These are phyloP conservation scores for Platismatia glauca DNA, from an alignment of 495 filamentous ascomycete species.

Conservation along the genomic window DNA sequence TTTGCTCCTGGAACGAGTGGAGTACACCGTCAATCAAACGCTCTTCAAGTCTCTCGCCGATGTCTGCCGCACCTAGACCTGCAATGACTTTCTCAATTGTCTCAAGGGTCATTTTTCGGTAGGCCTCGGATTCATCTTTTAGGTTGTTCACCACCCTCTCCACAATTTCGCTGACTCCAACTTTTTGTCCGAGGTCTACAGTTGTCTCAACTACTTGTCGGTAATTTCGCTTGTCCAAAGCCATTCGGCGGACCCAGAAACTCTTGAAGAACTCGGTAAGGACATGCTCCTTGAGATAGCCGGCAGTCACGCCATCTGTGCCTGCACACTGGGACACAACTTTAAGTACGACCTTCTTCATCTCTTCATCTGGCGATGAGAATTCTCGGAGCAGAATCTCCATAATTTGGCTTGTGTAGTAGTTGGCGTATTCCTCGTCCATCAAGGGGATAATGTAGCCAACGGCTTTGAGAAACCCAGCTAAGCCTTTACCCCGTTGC, in stretches of 20 bases:
- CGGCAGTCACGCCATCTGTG: constrained; percentile 88
- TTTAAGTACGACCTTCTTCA: constrained; percentile 99
- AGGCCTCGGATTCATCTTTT: constrained; percentile 96
- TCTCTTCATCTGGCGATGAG: constrained; percentile 93
- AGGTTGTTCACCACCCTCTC: constrained; percentile 89
- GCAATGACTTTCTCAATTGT: constrained; percentile 94
- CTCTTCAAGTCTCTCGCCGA: constrained; percentile 86
- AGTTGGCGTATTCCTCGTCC: constrained; percentile 99
- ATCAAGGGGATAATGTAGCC: constrained; percentile 98
- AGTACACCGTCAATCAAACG: constrained; percentile 93
- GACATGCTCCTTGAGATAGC: constrained; percentile 90
- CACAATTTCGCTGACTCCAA: constrained; percentile 88
- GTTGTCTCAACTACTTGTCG: constrained; percentile 96
- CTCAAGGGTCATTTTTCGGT: constrained; percentile 98
- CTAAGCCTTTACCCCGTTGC: constrained; percentile 91
- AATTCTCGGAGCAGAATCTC: constrained; percentile 95
- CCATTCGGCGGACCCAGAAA: constrained; percentile 97
- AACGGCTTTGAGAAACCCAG: constrained; percentile 93
- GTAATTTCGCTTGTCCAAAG: constrained; percentile 93
- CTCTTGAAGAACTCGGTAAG: constrained; percentile 96
- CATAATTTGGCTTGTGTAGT: constrained; percentile 98
- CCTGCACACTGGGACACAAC: constrained; percentile 95
- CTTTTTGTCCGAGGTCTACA: constrained; percentile 94
- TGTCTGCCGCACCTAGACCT: constrained; percentile 84
- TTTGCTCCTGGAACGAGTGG: constrained; percentile 96